A percentile compares a stretch with the other conserved stretches of the same genome.
phyloP scores from a whole-genome alignment of 73 alveolate species.

The Tetrahymena elliotti region DNA sequence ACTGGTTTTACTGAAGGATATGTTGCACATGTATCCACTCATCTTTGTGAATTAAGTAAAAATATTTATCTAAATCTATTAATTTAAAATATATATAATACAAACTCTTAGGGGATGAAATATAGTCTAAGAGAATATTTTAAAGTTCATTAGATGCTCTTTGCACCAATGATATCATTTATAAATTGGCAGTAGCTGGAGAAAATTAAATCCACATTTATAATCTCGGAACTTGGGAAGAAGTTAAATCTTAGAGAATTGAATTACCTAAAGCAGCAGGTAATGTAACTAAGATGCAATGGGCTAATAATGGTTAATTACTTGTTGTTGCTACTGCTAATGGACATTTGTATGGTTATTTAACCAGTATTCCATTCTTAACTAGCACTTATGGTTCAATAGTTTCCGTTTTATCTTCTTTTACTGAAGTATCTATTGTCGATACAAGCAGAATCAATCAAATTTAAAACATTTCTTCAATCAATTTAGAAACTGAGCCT shows the following conservation, averaged over 20 bases:
- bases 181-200: constrained; percentile 89
- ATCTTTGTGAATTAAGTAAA: constrained; percentile 46
- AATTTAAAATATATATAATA: background rate
- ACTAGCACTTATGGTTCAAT: constrained; percentile 46
- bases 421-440: constrained; percentile 60
- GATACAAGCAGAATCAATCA: constrained; percentile 47
- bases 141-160: constrained; percentile 77
- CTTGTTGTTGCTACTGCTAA: constrained; percentile 71
- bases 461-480: constrained; percentile 22
- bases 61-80: background rate
- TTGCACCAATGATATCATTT: constrained; percentile 60
- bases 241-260: constrained; percentile 44
- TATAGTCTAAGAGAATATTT: constrained; percentile 58
- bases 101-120: constrained; percentile 68
- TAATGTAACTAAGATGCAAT: constrained; percentile 34
- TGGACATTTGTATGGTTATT: constrained; percentile 71
- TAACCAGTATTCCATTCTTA: constrained; percentile 69
- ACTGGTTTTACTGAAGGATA: constrained; percentile 89
- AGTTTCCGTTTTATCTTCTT: constrained; percentile 58
- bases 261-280: constrained; percentile 34
- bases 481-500: constrained; percentile 65
- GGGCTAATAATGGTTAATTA: constrained; percentile 95
- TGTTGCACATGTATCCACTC: constrained; percentile 80
- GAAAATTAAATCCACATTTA: constrained; percentile 71
- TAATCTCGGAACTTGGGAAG: constrained; percentile 68